phyloP scores from a whole-genome alignment of 2,329 filamentous ascomycete species.

The Aphanoascus verrucosus region DNA sequence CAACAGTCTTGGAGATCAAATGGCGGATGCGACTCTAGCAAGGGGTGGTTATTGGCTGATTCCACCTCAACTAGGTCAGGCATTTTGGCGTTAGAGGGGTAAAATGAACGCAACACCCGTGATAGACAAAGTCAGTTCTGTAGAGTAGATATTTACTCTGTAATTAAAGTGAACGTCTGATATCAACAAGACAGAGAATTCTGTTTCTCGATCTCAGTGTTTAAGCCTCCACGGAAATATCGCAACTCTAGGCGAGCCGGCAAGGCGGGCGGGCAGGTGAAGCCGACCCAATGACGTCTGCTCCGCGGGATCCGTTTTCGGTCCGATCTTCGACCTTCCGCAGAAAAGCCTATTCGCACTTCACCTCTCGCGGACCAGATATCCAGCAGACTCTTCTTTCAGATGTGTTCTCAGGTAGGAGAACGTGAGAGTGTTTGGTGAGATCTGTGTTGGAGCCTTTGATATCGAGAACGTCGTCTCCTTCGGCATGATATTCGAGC shows the following conservation, averaged over 20 bases:
- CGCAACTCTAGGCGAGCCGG: conserved; percentile 9
- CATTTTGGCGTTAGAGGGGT: neutral
- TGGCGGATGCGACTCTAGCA: neutral
- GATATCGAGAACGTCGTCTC: neutral
- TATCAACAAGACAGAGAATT: no score
- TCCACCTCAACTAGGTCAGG: neutral
- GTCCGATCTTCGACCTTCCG: conserved; percentile 1
- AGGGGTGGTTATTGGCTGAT: neutral
- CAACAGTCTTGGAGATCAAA: neutral
- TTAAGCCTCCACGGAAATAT: no score
- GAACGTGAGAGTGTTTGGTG: neutral
- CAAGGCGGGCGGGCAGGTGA: neutral
- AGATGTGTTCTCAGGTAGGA: neutral
- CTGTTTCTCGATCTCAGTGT: no score
- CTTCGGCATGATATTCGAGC: neutral
- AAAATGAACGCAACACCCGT: neutral
- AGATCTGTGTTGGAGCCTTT: neutral
- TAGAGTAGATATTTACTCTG: neutral
- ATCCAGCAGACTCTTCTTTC: neutral
- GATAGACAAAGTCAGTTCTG: no score
- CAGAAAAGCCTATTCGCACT: conserved; percentile 8
- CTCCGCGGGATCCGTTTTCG: conserved; percentile 3
- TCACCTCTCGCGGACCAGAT: neutral
- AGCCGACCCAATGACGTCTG: conserved; percentile 10
- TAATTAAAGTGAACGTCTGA: neutral